phyloP scores from a whole-genome alignment of 2,329 filamentous ascomycete genomes.

The Xylariaceae sp. region DNA sequence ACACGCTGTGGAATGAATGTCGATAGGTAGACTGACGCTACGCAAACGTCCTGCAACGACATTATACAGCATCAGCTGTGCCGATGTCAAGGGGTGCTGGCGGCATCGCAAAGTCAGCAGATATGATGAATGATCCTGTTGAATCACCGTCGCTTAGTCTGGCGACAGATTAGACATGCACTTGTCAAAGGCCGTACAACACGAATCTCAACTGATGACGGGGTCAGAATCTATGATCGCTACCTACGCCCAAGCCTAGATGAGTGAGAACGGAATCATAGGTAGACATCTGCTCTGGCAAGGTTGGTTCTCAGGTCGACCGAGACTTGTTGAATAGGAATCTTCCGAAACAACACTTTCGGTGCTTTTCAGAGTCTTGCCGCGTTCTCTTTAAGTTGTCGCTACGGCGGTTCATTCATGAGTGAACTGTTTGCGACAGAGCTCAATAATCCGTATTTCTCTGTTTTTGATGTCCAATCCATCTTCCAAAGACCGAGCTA shows the following conservation, averaged over 20 bases:
- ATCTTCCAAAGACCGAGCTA: not conserved
- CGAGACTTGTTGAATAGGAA: not conserved
- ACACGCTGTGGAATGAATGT: not conserved
- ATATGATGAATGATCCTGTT: not conserved
- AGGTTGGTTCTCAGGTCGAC: not conserved
- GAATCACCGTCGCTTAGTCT: not conserved
- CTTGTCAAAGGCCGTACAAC: not conserved
- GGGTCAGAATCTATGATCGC: not conserved
- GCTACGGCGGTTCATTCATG: not conserved
- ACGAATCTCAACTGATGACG: not conserved
- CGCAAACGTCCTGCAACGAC: not conserved
- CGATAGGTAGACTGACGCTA: not conserved
- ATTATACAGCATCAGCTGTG: not conserved
- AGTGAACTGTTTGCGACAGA: not conserved
- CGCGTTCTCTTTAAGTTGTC: not conserved
- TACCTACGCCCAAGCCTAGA: not conserved
- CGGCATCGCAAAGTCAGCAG: not conserved
- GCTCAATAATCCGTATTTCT: not conserved
- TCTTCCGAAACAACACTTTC: not conserved
- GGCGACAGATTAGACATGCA: not conserved
- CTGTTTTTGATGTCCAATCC: not conserved
- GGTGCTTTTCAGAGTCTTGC: not conserved
- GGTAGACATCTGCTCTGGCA: not conserved
- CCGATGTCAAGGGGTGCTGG: not conserved
- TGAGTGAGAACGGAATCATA: not conserved